A percentile compares a stretch with the other conserved stretches of the same genome.
Evolutionary conservation across 352 stramenopile species (phyloP).

Genomic region (Phytophthora tentaculata): DNA sequence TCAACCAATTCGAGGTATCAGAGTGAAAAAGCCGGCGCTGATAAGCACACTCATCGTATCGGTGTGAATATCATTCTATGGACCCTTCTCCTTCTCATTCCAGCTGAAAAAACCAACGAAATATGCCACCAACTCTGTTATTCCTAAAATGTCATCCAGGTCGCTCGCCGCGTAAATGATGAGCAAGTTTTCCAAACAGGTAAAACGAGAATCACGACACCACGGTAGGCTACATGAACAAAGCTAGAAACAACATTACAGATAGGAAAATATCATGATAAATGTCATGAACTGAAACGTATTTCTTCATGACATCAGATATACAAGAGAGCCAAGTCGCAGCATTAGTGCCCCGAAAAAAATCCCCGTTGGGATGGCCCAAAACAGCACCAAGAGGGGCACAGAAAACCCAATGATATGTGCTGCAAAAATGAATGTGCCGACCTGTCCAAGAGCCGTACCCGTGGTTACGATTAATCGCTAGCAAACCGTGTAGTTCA

Average conservation of each 20-base stretch:
- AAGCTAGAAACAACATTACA: not conserved
- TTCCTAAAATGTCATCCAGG: not conserved
- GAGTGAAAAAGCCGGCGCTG: too few species aligned
- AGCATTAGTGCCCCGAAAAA: not conserved
- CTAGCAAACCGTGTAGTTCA: not conserved
- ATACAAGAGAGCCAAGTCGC: not conserved
- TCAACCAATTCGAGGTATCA: too few species aligned
- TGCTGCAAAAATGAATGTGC: not conserved
- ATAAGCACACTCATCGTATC: too few species aligned
- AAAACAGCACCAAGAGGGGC: not conserved
- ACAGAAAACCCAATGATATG: not conserved
- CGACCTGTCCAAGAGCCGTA: not conserved
- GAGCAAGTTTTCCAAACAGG: not conserved
- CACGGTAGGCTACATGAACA: not conserved
- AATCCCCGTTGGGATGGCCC: not conserved
- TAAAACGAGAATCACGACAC: not conserved
- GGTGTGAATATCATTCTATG: too few species aligned
- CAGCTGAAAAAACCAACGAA: not conserved
- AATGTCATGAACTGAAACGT: not conserved
- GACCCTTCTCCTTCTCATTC: too few species aligned
- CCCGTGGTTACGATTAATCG: not conserved
- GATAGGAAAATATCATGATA: not conserved
- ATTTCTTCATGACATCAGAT: not conserved
- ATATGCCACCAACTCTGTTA: not conserved
- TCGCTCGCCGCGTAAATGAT: not conserved